A percentile compares a stretch with the other conserved stretches of the same genome.
Conservation (phyloP, 371 early-diverging fungal genomes). For the Blakeslea trispora region DNA sequence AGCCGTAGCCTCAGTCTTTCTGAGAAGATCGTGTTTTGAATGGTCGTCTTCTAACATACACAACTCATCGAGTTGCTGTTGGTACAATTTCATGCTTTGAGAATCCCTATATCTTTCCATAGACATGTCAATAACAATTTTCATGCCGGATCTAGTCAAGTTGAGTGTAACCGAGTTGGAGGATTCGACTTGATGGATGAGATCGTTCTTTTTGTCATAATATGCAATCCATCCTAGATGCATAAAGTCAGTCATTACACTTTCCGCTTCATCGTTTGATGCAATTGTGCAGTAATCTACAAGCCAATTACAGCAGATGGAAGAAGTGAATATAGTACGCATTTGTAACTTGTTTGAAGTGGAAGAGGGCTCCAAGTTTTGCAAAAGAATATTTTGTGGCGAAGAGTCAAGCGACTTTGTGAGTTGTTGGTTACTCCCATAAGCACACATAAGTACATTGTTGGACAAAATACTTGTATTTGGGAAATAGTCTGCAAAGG, state of each 20-base stretch:
- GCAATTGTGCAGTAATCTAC: slow-evolving; percentile 52
- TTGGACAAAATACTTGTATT: slow-evolving; percentile 8
- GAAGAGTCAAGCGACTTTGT: slow-evolving; percentile 5
- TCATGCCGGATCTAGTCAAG: slow-evolving; percentile 20
- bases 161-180: slow-evolving; percentile 15
- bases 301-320: slow-evolving; percentile 50
- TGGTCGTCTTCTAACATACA: not conserved
- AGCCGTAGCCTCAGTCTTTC: not conserved
- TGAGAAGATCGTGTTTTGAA: not conserved
- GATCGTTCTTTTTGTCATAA: slow-evolving; percentile 31
- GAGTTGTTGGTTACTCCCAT: slow-evolving; percentile 16
- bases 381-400: slow-evolving; percentile 28
- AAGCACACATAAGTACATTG: slow-evolving; percentile 9
- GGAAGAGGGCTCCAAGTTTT: slow-evolving; percentile 19
- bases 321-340: slow-evolving; percentile 25
- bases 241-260: slow-evolving; percentile 52
- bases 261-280: slow-evolving; percentile 55
- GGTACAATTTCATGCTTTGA: not conserved
- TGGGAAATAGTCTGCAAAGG: slow-evolving; percentile 19
- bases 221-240: slow-evolving; percentile 47
- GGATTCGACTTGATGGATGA: slow-evolving; percentile 17
- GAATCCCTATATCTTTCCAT: slow-evolving; percentile 13
- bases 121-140: slow-evolving; percentile 18
- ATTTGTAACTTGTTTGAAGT: slow-evolving; percentile 21
- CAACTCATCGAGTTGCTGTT: not conserved